Evolutionary conservation across 208 protist genomes (phyloP), one percentile per base, ranked within the genome.

Genomic region (Acanthamoeba triangularis): DNA sequence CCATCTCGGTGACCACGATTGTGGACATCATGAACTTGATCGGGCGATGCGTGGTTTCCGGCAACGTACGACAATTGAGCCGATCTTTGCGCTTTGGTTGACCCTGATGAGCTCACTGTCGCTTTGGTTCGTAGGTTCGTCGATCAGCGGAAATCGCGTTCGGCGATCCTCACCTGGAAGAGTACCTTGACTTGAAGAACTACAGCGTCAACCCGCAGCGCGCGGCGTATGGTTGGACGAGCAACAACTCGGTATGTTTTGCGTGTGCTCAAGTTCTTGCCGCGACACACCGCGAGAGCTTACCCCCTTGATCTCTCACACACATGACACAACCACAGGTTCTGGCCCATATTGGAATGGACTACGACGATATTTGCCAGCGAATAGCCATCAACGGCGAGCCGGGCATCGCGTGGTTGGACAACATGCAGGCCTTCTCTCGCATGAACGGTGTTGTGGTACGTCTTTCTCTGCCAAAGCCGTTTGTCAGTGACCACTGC

Each of bases 21-120:
- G 97, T 98, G 0, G 98, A 98, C 90, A 80, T 98, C n/a, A 98
- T 98, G 98, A 98, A 98, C 88, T 35, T 98, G 8, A 98, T 98
- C 87, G 98, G 98, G 35, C 94, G 94, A 41, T 98, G 98, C 96
- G 97, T 98, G 6, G 97, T 98, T 10, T 93, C 98, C 6, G 98
- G 98, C n/a, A 98, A 98, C 72, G 96, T 95, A 94, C 37, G 44
- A 44, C 80, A 16, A 3, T 8, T 78, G 1, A 25, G 6, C 13
- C 44, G 44, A n/a, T n/a, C 56, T 88, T 41, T 88, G 14, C 30
- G 18, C 18, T 88, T 90, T 33, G 41, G 44, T 49, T 14, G 3
- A 49, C 11, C 13, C 44, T 49, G 44, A 16, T 49, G 44, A 49
- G 44, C 44, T 49, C 1, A 49, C 44, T 0, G 44, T 49, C 44